phyloP scores from a whole-genome alignment of 2,329 filamentous ascomycete genomes.

The Fusarium nanum region DNA sequence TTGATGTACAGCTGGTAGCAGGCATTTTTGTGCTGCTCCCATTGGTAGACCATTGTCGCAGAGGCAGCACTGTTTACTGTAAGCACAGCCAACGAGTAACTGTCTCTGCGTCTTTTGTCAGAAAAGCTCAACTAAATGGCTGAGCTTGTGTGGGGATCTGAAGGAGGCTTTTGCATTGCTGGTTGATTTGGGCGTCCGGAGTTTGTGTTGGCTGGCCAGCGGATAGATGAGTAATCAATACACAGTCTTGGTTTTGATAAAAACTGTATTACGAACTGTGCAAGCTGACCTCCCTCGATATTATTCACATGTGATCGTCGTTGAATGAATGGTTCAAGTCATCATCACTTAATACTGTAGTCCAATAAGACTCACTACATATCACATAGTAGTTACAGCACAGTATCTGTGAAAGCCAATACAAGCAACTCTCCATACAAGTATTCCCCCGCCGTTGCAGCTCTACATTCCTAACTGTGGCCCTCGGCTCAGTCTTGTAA shows the following conservation, averaged over 20 bases:
- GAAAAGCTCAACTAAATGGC: constrained; percentile 34
- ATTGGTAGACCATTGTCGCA: constrained; percentile 59
- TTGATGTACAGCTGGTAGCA: constrained; percentile 76
- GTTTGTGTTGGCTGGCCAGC: constrained; percentile 5
- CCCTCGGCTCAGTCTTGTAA: constrained; percentile 32
- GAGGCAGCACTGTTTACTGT: constrained; percentile 19
- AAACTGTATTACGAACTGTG: neutral
- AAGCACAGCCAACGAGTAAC: constrained; percentile 14
- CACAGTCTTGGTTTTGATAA: rapidly evolving
- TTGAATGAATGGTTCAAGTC: neutral
- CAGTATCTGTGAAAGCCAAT: neutral
- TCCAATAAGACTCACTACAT: neutral
- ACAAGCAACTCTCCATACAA: neutral
- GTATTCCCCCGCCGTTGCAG: neutral
- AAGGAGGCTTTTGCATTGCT: constrained; percentile 43
- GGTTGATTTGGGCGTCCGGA: constrained; percentile 45
- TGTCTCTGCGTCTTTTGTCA: constrained; percentile 44
- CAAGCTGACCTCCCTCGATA: neutral
- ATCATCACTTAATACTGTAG: neutral
- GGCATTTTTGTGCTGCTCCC: constrained; percentile 58
- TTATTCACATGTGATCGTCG: constrained; percentile 12
- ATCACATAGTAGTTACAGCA: too few species aligned
- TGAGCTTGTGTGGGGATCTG: constrained; percentile 38
- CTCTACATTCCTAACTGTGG: neutral
- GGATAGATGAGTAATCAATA: constrained; percentile 13